Evolutionary conservation across 306 rosid genomes (phyloP), one percentile per base, ranked within the genome.

Genomic region (Vicia villosa): DNA sequence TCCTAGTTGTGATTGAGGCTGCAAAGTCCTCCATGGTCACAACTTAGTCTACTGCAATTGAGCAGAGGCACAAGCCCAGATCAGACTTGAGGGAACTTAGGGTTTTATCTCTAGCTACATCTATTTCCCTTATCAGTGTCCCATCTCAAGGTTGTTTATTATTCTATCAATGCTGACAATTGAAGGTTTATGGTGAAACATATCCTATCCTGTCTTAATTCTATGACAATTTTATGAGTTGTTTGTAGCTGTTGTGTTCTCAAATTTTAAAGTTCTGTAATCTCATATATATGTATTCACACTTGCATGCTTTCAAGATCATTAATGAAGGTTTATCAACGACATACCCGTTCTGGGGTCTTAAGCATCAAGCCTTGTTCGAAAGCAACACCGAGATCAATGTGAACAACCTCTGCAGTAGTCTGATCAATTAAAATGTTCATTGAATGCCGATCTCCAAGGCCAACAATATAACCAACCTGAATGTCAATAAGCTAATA

Each of bases 351-450:
- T 70, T 93, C 98, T 45, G 98, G 97, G 30, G 98, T 93, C 88
- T 93, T 93, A 12, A 90, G 96, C 97, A 93, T 93, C 86, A 90
- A 86, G 64, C 98, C 97, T 84, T 93, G 98, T 68, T 93, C 98
- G 73, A 93, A 93, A 75, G 98, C 98, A 82, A 93, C 94, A 11
- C 98, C 97, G 63, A 93, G 98, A 85, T 93, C 98, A 57, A 93
- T 93, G 82, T 90, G 98, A 83, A 93, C 90, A 69, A 93, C 97
- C 80, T 90, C 97, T 22, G 98, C 98, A 41, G 94, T 85, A 65
- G 86, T 86, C 77, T 93, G 94, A 83, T 93, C 98, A 70, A 90
- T 87, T 80, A 93, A 80, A 77, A 93, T 85, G 81, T 93, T 93
- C 96, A 88, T 86, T 17, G 97, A 15, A 75, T 93, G 98, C 46